These are phyloP conservation scores for Dichotomopilus funicola DNA, from an alignment of 2,329 filamentous ascomycete species.

Conservation along the genomic window DNA sequence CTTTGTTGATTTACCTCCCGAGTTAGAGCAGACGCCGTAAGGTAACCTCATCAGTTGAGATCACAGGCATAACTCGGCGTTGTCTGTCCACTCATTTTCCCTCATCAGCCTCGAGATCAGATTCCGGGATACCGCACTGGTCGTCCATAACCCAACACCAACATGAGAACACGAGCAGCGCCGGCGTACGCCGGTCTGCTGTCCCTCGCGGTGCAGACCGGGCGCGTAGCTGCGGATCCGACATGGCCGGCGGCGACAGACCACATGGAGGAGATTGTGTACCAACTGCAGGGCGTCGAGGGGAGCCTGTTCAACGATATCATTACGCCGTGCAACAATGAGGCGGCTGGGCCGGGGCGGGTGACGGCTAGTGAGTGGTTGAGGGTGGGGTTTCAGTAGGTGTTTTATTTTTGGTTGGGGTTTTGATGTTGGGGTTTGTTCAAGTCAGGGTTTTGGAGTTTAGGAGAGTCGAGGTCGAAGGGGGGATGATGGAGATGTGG, in stretches of 20 bases:
- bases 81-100: slow-evolving; percentile 6
- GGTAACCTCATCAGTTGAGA: no score
- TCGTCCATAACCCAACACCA: not conserved
- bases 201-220: slow-evolving; percentile 30
- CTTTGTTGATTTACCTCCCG: no score
- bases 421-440: not conserved
- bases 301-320: slow-evolving; percentile 49
- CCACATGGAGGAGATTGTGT: slow-evolving; percentile 59
- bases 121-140: no score
- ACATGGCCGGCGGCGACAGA: slow-evolving; percentile 56
- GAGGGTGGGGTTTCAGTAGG: slow-evolving; percentile 55
- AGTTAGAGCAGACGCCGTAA: no score
- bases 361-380: slow-evolving; percentile 57
- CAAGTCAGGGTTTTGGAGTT: no score
- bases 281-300: slow-evolving; percentile 48
- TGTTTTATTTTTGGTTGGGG: slow-evolving; percentile 27
- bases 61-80: not conserved
- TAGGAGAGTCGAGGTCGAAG: not conserved
- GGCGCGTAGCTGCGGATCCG: slow-evolving; percentile 36
- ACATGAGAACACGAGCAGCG: slow-evolving; percentile 27
- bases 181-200: slow-evolving; percentile 31
- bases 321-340: slow-evolving; percentile 50
- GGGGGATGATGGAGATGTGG: not conserved
- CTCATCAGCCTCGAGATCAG: not conserved
- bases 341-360: slow-evolving; percentile 47